Conservation (phyloP, 2,329 filamentous ascomycete species). For the Ophioceras dolichostomum region DNA sequence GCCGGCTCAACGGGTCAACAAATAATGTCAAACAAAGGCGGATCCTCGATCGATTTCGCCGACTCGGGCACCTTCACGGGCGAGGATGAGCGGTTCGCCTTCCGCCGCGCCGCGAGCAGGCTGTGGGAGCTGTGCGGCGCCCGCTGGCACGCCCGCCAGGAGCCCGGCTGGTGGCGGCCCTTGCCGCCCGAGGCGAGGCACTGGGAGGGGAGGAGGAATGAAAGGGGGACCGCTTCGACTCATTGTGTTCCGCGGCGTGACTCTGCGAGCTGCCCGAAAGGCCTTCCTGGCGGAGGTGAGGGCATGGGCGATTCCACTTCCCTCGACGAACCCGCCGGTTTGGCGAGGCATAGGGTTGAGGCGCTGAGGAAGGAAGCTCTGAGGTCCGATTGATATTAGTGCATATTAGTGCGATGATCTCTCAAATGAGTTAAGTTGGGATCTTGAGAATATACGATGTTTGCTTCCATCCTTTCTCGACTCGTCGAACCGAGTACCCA, state of each 20-base stretch:
- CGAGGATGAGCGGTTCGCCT: constrained; percentile 72
- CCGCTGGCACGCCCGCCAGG: constrained; percentile 55
- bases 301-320: constrained; percentile 24
- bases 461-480: too few relatives aligned
- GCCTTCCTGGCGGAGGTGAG: background rate
- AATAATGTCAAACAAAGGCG: too few relatives aligned
- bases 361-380: constrained; percentile 12
- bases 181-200: constrained; percentile 47
- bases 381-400: too few relatives aligned
- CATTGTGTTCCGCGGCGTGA: too few relatives aligned
- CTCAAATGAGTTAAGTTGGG: background rate
- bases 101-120: constrained; percentile 63
- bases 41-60: constrained; percentile 48
- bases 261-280: background rate
- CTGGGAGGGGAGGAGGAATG: constrained; percentile 53
- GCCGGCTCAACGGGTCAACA: too few relatives aligned
- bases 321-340: constrained; percentile 28
- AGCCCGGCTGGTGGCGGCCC: constrained; percentile 56
- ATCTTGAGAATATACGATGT: too few relatives aligned
- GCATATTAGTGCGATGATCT: too few relatives aligned
- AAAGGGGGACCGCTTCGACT: too few relatives aligned
- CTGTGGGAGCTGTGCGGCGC: constrained; percentile 72
- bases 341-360: constrained; percentile 21
- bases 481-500: too few relatives aligned
- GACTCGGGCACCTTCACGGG: constrained; percentile 60